Evolutionary conservation across 225 moss, liverwort and hornwort species (phyloP), one percentile per base, ranked within the genome.

Genomic region (Rhytidiadelphus loreus): DNA sequence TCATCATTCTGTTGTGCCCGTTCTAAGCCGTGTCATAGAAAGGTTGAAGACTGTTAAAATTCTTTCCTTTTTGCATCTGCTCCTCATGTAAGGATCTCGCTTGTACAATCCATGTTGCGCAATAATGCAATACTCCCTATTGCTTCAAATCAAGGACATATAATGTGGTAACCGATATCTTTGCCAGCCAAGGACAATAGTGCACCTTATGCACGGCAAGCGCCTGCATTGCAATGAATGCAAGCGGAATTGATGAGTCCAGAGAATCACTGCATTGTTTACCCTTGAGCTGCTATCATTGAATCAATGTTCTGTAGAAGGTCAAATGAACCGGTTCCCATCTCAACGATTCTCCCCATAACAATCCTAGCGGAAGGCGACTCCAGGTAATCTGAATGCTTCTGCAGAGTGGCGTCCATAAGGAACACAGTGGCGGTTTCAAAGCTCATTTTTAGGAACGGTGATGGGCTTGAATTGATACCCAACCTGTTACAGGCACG

Each of bases 391-490:
- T 98, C 98, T 39, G 94, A 93, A 79, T 96, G 95, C 89, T 93
- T 94, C 92, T 96, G 95, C 90, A 98, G 80, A 32, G 98, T 97
- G 66, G 98, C 95, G 79, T 98, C 98, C 97, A 98, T 94, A 24
- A 98, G 93, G 90, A 98, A 98, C 10, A 92, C 91, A 32, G 98
- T 97, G 48, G 98, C 98, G 68, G 98, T 98, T 87, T 98, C 98
- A 74, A 97, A 98, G 91, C 96, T 98, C 98, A 98, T 98, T 88
- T 98, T 98, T 78, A 98, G 86, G 70, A 98, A 95, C 68, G 98
- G 97, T 11, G 98, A 98, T 26, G 97, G 93, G 88, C 95, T 97
- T 20, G 95, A 94, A 87, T 95, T 89, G 64, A 98, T 98, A 68
- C 98, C 98, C 88, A 96, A 82, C 85, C 98, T 93, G 80, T 98